These are phyloP conservation scores for Kappamyces sp. DNA, from an alignment of 192 early-diverging fungal genomes.

Conservation along the genomic window DNA sequence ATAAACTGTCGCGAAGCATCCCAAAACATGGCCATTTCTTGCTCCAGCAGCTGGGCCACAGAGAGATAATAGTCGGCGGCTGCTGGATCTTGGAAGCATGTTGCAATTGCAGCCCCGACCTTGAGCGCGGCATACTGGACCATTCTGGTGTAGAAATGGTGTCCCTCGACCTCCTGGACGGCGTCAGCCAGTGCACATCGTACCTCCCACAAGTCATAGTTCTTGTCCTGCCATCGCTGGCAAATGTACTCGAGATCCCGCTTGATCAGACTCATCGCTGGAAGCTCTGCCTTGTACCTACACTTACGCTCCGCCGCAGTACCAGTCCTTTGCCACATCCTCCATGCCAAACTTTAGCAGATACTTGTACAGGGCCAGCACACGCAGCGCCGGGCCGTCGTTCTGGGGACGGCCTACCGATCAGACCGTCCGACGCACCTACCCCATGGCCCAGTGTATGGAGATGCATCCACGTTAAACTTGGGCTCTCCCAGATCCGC, in stretches of 20 bases:
- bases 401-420: slow-evolving; percentile 54
- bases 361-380: slow-evolving; percentile 1
- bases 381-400: slow-evolving; percentile 60
- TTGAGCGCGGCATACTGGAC: slow-evolving; percentile 57
- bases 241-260: slow-evolving; percentile 61
- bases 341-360: background rate
- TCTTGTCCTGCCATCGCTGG: slow-evolving; percentile 33
- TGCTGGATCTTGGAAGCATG: slow-evolving; percentile 25
- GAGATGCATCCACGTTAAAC: slow-evolving; percentile 49
- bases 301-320: background rate
- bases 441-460: slow-evolving; percentile 45
- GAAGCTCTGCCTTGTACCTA: slow-evolving; percentile 24
- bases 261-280: slow-evolving; percentile 33
- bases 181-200: no score
- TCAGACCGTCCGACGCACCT: no score
- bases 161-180: slow-evolving; percentile 47
- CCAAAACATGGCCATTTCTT: slow-evolving; percentile 41
- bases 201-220: slow-evolving; percentile 69
- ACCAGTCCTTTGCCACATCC: slow-evolving; percentile 20
- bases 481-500: slow-evolving; percentile 61
- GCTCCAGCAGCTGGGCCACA: slow-evolving; percentile 29
- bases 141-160: slow-evolving; percentile 64
- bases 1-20: slow-evolving; percentile 21
- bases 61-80: slow-evolving; percentile 28
- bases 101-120: slow-evolving; percentile 49